Conservation (phyloP, 148 eudicot species). For the Heliamphora exappendiculata region DNA sequence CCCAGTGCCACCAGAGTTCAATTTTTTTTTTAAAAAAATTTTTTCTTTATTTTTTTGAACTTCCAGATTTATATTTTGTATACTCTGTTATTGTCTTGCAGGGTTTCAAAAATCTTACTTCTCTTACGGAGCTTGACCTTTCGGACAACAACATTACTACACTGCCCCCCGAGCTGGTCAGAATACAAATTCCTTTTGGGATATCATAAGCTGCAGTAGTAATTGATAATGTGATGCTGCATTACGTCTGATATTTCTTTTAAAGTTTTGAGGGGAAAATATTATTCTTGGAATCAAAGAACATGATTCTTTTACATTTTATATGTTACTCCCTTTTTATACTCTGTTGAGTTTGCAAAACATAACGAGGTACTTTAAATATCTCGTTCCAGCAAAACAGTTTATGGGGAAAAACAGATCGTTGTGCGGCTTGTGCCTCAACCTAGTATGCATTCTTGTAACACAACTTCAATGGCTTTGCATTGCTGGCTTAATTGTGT, state of each 20-base stretch:
- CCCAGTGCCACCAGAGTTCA: too few species aligned
- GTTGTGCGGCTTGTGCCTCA: neutral
- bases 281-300: too few species aligned
- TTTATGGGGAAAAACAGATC: neutral
- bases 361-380: neutral
- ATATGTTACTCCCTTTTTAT: neutral
- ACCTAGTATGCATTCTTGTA: neutral
- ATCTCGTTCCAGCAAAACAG: neutral
- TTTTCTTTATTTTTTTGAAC: neutral
- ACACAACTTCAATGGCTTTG: neutral
- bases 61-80: neutral
- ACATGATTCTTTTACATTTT: too few species aligned
- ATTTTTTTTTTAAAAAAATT: neutral
- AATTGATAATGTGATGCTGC: neutral
- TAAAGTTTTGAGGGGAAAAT: neutral
- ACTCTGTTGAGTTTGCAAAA: neutral
- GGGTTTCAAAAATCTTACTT: slow-evolving; percentile 65
- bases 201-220: neutral
- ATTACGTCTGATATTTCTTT: neutral
- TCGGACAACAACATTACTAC: slow-evolving; percentile 69
- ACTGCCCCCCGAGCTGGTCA: slow-evolving; percentile 80
- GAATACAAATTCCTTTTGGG: slow-evolving; percentile 14
- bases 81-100: slow-evolving; percentile 29
- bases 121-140: slow-evolving; percentile 78
- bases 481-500: neutral